Evolutionary conservation across 345 rosid genomes (phyloP), one percentile per base, ranked within the genome.

Genomic region (Salix purpurea): DNA sequence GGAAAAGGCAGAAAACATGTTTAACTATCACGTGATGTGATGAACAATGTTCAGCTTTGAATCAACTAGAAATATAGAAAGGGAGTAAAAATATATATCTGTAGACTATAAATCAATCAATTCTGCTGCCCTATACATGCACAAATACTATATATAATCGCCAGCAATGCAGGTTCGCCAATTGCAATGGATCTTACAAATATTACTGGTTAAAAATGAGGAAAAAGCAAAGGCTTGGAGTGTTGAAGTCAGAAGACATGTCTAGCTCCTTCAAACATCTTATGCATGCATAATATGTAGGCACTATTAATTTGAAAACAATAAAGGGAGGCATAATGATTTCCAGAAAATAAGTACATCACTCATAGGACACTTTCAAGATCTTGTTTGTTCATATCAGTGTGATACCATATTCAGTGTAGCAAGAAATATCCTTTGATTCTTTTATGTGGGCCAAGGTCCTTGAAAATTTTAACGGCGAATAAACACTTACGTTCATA

Each of bases 101-200:
- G 6, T 26, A 50, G 30, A 74, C 23, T 44, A 66, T 28, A 66
- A 42, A 67, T 48, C 15, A 54, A 37, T 52, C 70, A 54, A 30
- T 77, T 74, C 26, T n/a, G 32, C 26, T 46, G 71, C 69, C 64
- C 28, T 58, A 11, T 58, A 10, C 10, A 58, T 58, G 28, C 26
- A n/a, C 23, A 9, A 58, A 58, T 58, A 56, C 23, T 7, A 58
- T 3, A 10, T 65, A 21, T 18, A 32, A 23, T 37, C 34, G 37
- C 66, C 73, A 16, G 44, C 7, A 65, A 44, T 26, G 61, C 70
- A 76, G 61, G 72, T 37, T 70, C 52, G 12, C 46, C n/a, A 34
- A 34, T 46, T 40, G 70, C 32, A 67, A 72, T 24, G 19, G 44
- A 72, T 66, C 70, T 32, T 37, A 44, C 28, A 72, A 76, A 34